Percentiles rank a stretch among this genome's conserved stretches.
Conservation (phyloP, 805 yeast genomes). For the Nakazawaea siamensis region DNA sequence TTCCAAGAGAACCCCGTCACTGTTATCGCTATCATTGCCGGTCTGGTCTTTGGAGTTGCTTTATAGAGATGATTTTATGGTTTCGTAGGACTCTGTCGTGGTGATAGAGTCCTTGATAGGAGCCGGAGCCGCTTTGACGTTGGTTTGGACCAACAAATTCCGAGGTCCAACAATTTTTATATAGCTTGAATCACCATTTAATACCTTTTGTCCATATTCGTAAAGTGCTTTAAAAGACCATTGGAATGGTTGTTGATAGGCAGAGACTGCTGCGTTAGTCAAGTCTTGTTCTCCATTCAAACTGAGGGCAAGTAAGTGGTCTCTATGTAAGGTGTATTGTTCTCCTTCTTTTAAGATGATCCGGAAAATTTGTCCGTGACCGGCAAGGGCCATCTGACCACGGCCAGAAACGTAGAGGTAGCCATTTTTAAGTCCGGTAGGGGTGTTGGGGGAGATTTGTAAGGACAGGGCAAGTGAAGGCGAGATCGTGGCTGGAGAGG, state of each 20-base stretch:
- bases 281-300: conserved; percentile 41
- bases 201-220: background rate
- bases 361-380: conserved; percentile 45
- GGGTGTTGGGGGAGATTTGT: conserved; percentile 16
- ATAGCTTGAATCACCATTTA: conserved; percentile 26
- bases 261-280: conserved; percentile 27
- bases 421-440: no score
- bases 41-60: conserved; percentile 1
- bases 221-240: background rate
- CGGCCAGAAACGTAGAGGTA: conserved; percentile 46
- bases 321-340: conserved; percentile 36
- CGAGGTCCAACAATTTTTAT: conserved; percentile 50
- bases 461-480: no score
- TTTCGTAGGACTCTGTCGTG: no score
- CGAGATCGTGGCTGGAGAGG: conserved; percentile 31
- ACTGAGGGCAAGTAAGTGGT: conserved; percentile 40
- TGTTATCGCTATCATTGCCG: conserved; percentile 12
- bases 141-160: conserved; percentile 38
- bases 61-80: no score
- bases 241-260: background rate
- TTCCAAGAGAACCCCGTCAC: conserved; percentile 27
- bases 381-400: conserved; percentile 47
- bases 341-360: conserved; percentile 37
- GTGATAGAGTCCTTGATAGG: no score
- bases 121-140: no score